Evolutionary conservation across 495 filamentous ascomycete genomes (phyloP).

Genomic region (Lophium mytilinum): DNA sequence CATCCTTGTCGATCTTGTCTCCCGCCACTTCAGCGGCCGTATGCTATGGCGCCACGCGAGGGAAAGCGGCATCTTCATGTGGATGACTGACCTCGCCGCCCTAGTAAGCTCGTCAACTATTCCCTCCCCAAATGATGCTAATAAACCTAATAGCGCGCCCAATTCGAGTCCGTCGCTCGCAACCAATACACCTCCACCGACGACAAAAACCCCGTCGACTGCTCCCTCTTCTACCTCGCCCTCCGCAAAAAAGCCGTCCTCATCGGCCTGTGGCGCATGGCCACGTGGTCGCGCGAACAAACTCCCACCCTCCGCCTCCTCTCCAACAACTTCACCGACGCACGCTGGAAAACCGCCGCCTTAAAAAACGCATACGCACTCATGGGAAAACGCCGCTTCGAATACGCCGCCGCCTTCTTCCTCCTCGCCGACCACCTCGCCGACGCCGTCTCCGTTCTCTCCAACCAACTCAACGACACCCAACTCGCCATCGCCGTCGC

Average conservation of each 20-base stretch:
- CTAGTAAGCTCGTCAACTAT: constrained; percentile 48
- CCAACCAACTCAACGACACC: constrained; percentile 75
- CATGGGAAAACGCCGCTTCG: constrained; percentile 83
- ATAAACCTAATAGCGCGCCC: constrained; percentile 48
- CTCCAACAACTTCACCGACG: constrained; percentile 77
- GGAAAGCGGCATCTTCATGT: constrained; percentile 91
- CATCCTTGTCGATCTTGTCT: constrained; percentile 83
- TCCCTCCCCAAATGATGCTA: neutral
- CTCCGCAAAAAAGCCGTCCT: constrained; percentile 86
- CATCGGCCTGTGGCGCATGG: constrained; percentile 92
- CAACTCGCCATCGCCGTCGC: constrained; percentile 88
- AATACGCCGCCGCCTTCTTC: constrained; percentile 96
- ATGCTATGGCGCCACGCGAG: constrained; percentile 78
- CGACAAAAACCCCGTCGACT: constrained; percentile 87
- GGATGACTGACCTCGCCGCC: constrained; percentile 69
- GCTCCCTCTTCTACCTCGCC: constrained; percentile 84
- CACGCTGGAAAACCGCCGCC: constrained; percentile 81
- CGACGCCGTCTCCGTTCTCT: constrained; percentile 77
- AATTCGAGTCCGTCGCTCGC: constrained; percentile 83
- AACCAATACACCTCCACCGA: constrained; percentile 89
- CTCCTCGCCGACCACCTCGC: constrained; percentile 77
- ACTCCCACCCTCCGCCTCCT: constrained; percentile 64
- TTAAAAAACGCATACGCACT: constrained; percentile 97
- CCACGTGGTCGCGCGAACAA: constrained; percentile 83
- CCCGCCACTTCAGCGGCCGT: constrained; percentile 64